These are phyloP conservation scores for Claviceps pazoutovae DNA, from an alignment of 2,329 filamentous ascomycete genomes.

Conservation along the genomic window DNA sequence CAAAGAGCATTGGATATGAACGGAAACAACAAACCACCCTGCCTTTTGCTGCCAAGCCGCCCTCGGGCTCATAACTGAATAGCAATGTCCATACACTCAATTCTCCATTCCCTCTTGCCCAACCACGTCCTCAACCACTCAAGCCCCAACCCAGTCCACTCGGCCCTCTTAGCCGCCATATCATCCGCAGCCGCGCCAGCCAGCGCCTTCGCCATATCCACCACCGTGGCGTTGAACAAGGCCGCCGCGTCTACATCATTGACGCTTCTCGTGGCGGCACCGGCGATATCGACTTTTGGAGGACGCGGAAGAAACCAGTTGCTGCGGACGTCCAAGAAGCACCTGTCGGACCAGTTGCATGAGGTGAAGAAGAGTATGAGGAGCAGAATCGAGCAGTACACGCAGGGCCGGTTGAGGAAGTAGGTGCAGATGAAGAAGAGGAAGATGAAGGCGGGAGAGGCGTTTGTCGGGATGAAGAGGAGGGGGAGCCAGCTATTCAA, in stretches of 20 bases:
- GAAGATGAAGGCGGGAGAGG: constrained; percentile 73
- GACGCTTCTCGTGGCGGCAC: background rate
- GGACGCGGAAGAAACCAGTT: constrained; percentile 86
- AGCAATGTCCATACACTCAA: constrained; percentile 83
- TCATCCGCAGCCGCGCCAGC: constrained; percentile 54
- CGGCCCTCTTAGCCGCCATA: constrained; percentile 36
- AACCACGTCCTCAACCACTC: constrained; percentile 77
- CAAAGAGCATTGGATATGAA: background rate
- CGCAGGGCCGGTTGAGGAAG: constrained; percentile 89
- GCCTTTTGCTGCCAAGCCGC: no score
- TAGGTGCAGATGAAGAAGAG: constrained; percentile 88
- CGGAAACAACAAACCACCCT: background rate
- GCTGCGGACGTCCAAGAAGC: constrained; percentile 82
- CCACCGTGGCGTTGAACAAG: constrained; percentile 32
- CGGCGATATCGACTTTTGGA: constrained; percentile 20
- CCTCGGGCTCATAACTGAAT: constrained; percentile 41
- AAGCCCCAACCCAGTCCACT: constrained; percentile 64
- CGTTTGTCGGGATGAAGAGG: constrained; percentile 78
- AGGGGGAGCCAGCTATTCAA: constrained; percentile 62
- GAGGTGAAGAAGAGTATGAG: constrained; percentile 87
- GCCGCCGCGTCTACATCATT: constrained; percentile 13
- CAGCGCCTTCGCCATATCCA: constrained; percentile 44
- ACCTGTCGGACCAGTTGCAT: constrained; percentile 78
- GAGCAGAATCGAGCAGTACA: constrained; percentile 94
- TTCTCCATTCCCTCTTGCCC: constrained; percentile 73